Base-by-base conservation (phyloP, 2,329 filamentous ascomycete species). In the Trichophyton mentagrophytes region DNA sequence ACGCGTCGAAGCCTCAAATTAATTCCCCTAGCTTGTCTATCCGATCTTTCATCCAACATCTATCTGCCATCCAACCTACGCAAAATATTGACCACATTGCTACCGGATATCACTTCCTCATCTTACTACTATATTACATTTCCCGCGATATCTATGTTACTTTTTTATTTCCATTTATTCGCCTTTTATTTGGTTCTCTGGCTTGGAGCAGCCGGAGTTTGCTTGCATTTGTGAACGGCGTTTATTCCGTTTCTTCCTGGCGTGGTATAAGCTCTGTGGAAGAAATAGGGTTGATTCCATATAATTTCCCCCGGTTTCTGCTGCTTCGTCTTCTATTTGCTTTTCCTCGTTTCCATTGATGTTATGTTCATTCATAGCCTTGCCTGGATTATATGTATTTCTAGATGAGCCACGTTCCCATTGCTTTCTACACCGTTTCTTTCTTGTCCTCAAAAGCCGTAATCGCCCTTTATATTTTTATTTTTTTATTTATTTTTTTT, bases 151-250 rank as follows among this genome's bases (percentile, higher is more conserved):
- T 51, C 44, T 47, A 47, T 47, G 7, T 22, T 25, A 30, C 27
- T 30, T 30, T 30, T 30, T 20, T 30, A 51, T 51, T 15, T 27
- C 25, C 33, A 55, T 55, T 13, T 55, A 15, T 55, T 36, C 51
- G 8, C n/a, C 22, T 57, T 25, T 57, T 22, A 13, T 40, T 57
- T 57, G 55, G 36, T 42, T 57, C 30, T 57, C 33, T 57, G 55
- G 36, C 55, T 57, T 42, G 55, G 55, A 57, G 33, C 55, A 15
- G 55, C 55, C 11, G 55, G 55, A 57, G 55, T 57, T 57, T 57
- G 55, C 22, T 44, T 57, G 55, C 55, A 57, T 57, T 57, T 57
- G 36, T 44, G 55, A 57, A 57, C 40, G 55, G 55, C 55, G 55
- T 57, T 57, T 42, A 42, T 44, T 4, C 27, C 36, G 9, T 22